Conservation (phyloP, 495 filamentous ascomycete genomes). For the Thozetella sp. region DNA sequence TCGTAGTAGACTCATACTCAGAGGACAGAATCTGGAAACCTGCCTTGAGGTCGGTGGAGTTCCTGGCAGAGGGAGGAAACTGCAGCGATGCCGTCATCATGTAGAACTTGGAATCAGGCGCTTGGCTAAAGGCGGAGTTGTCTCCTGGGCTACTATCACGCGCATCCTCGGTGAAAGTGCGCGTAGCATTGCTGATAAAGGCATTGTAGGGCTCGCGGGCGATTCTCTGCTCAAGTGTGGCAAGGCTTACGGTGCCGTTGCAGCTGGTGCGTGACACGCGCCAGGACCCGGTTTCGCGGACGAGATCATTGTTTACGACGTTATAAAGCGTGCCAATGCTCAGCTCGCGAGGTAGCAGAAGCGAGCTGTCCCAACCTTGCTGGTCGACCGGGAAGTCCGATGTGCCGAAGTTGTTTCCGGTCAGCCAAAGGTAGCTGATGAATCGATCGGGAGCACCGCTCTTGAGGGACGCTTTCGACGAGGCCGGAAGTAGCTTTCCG, state of each 20-base stretch:
- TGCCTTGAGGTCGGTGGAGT: conserved; percentile 18
- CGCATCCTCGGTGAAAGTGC: neutral
- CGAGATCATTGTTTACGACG: conserved; percentile 19
- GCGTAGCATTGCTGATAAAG: conserved; percentile 9
- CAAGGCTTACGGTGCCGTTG: conserved; percentile 13
- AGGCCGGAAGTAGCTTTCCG: conserved; percentile 19
- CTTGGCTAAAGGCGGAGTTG: conserved; percentile 10
- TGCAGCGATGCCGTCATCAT: conserved; percentile 13
- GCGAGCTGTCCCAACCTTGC: conserved; percentile 21
- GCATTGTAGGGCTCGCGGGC: conserved; percentile 16
- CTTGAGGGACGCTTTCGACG: conserved; percentile 19
- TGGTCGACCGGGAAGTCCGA: conserved; percentile 15
- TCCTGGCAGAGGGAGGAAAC: conserved; percentile 10
- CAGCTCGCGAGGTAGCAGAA: conserved; percentile 22
- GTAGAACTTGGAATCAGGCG: conserved; percentile 15
- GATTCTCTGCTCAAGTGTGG: conserved; percentile 18
- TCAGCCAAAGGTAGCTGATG: conserved; percentile 18
- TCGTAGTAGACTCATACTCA: conserved; percentile 26
- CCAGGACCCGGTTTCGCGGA: conserved; percentile 19
- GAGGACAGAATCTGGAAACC: conserved; percentile 24
- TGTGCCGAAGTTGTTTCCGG: conserved; percentile 17
- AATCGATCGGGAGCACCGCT: conserved; percentile 21
- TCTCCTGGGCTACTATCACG: neutral
- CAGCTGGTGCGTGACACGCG: conserved; percentile 8
- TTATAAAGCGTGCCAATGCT: conserved; percentile 20